These are phyloP conservation scores for Huntiella moniliformis DNA, from an alignment of 2,329 filamentous ascomycete genomes.

Conservation along the genomic window DNA sequence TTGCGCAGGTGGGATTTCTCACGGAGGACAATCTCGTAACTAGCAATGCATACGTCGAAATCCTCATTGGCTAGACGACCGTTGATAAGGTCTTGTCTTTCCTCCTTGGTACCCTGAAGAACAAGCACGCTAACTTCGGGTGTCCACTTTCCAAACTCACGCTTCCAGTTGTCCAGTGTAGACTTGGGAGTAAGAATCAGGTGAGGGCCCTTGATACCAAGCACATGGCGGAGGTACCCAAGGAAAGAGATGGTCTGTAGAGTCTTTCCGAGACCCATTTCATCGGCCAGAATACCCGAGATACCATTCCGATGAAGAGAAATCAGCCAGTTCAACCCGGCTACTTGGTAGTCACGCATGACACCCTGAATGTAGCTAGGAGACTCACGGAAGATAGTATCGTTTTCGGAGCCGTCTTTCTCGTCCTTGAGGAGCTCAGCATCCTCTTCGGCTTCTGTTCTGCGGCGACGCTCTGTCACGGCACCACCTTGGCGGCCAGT, in stretches of 20 bases:
- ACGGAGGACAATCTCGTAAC: slow-evolving; percentile 95
- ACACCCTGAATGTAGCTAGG: slow-evolving; percentile 71
- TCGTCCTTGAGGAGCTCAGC: slow-evolving; percentile 77
- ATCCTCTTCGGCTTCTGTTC: slow-evolving; percentile 95
- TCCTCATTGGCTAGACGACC: slow-evolving; percentile 83
- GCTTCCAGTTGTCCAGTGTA: slow-evolving; percentile 94
- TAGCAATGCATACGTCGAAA: slow-evolving; percentile 95
- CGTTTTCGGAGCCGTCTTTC: slow-evolving; percentile 66
- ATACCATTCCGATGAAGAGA: slow-evolving; percentile 98
- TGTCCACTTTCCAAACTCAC: slow-evolving; percentile 86
- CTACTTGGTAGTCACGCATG: slow-evolving; percentile 95
- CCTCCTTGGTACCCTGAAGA: slow-evolving; percentile 86
- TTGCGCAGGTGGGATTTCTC: slow-evolving; percentile 93
- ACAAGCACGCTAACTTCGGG: slow-evolving; percentile 90
- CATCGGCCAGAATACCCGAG: slow-evolving; percentile 89
- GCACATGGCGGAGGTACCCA: slow-evolving; percentile 80
- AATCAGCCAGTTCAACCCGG: slow-evolving; percentile 92
- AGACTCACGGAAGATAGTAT: slow-evolving; percentile 85
- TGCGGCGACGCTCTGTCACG: slow-evolving; percentile 54
- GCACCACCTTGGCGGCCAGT: slow-evolving; percentile 70
- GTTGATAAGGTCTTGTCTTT: slow-evolving; percentile 72
- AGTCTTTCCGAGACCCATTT: slow-evolving; percentile 98
- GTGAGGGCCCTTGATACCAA: slow-evolving; percentile 78
- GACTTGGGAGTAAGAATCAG: slow-evolving; percentile 88
- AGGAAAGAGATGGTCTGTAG: slow-evolving; percentile 94